A percentile compares a stretch with the other conserved stretches of the same genome.
Evolutionary conservation across 805 yeast genomes (phyloP).

Genomic region (Cyberlindnera petersonii): DNA sequence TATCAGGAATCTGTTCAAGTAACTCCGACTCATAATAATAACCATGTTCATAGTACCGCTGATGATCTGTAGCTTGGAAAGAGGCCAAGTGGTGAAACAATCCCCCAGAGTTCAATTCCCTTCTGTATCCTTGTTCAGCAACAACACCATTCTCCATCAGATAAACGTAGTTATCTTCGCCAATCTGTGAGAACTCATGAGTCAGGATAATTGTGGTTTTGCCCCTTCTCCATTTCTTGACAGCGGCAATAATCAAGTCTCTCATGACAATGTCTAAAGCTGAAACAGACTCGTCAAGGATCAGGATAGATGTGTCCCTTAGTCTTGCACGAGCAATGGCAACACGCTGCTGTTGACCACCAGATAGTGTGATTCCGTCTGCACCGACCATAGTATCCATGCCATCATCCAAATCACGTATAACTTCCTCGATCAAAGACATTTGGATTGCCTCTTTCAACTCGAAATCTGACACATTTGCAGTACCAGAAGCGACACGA

Average conservation of each 20-base stretch:
- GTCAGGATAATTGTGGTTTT: slow-evolving; percentile 80
- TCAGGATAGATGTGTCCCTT: slow-evolving; percentile 67
- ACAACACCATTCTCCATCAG: slow-evolving; percentile 59
- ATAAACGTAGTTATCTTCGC: slow-evolving; percentile 51
- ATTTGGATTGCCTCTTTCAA: slow-evolving; percentile 45
- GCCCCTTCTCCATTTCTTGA: slow-evolving; percentile 57
- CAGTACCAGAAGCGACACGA: slow-evolving; percentile 22
- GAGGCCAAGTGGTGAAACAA: slow-evolving; percentile 18
- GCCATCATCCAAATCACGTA: slow-evolving; percentile 50
- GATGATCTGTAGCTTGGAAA: slow-evolving; percentile 16
- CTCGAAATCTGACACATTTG: slow-evolving; percentile 24
- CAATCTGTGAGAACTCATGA: slow-evolving; percentile 65
- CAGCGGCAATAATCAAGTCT: slow-evolving; percentile 40
- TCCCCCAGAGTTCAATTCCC: slow-evolving; percentile 28
- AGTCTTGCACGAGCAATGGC: slow-evolving; percentile 80
- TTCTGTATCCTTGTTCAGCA: slow-evolving; percentile 39
- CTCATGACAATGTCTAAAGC: slow-evolving; percentile 65
- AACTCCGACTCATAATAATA: no score
- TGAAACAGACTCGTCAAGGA: slow-evolving; percentile 83
- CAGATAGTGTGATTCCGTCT: slow-evolving; percentile 57
- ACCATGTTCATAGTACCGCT: background rate
- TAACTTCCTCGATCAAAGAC: slow-evolving; percentile 48
- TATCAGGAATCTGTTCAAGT: background rate
- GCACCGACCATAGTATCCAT: slow-evolving; percentile 47
- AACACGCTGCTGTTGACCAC: slow-evolving; percentile 87